Evolutionary conservation across 2,329 filamentous ascomycete species (phyloP), one percentile per base, ranked within the genome.

Genomic region (Phialophora expanda): DNA sequence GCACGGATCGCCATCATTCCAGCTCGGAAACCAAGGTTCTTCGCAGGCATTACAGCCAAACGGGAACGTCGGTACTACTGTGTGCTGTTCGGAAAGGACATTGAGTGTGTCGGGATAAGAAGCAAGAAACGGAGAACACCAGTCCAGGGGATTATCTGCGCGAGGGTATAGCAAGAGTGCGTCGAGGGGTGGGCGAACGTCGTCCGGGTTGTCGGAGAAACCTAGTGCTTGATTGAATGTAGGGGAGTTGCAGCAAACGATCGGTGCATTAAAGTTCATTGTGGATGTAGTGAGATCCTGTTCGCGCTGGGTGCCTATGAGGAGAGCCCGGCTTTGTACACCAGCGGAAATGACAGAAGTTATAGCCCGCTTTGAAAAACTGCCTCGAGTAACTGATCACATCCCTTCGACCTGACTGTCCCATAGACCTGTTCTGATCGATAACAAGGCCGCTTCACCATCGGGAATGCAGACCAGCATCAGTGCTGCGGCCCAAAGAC

Each of bases 371-470:
- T 55, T 55, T 20, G 11, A 34, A 24, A 24, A 22, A 4, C 28
- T 28, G 48, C 48, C 22, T 55, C n/a, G 53, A 34, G 28, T 55
- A n/a, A 55, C 53, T 34, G 53, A 55, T 55, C 26, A 55, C n/a
- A 55, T 55, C 12, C 53, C 4, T 4, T 20, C 8, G 30, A 38
- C 30, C 22, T 28, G 17, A 50, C 30, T 34, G 30, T 50, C 44
- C 17, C 48, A 20, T 22, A 12, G 24, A 22, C 24, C 44, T 24
- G 44, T 50, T 11, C 48, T 53, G 30, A 54, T 46, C 3, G 46
- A 24, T 17, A 9, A 51, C 48, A 26, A 17, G 20, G 8, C 50
- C 48, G 26, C 32, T 46, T 58, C 24, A 7, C 24, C 58, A 53
- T 44, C 17, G 53, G 58, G 58, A 28, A 26, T 61, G 44, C 41